These are phyloP conservation scores for Plasmodium malariae DNA, from an alignment of 169 alveolate species.

Conservation along the genomic window DNA sequence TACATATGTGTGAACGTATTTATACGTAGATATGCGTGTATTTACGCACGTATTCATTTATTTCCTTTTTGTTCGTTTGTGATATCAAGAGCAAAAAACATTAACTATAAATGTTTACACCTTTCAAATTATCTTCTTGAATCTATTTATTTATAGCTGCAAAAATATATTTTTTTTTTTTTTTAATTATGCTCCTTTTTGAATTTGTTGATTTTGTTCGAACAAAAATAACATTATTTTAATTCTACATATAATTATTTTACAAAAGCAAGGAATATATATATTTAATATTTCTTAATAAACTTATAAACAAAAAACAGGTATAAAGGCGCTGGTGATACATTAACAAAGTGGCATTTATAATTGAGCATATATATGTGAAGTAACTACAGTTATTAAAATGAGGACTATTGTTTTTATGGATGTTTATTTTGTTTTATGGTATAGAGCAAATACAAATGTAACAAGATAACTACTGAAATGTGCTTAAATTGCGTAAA, in stretches of 20 bases:
- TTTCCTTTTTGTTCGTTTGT: neutral
- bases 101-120: neutral
- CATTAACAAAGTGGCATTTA: neutral
- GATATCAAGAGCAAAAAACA: neutral
- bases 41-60: neutral
- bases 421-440: neutral
- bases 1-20: neutral
- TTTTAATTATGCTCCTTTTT: no score
- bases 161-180: no score
- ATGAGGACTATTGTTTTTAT: neutral
- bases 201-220: no score
- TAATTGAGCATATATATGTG: no score
- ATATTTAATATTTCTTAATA: neutral
- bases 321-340: no score
- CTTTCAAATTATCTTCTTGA: no score
- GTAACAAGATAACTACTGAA: no score
- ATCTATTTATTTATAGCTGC: no score
- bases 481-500: no score
- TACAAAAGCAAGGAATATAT: neutral
- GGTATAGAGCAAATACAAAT: neutral
- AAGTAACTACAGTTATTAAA: neutral
- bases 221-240: no score
- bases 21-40: neutral
- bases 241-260: neutral
- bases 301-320: neutral